Percentiles rank a stretch among this genome's conserved stretches.
Evolutionary conservation across 164 flowering plant species (phyloP).

Genomic region (Chimonanthus salicifolius): DNA sequence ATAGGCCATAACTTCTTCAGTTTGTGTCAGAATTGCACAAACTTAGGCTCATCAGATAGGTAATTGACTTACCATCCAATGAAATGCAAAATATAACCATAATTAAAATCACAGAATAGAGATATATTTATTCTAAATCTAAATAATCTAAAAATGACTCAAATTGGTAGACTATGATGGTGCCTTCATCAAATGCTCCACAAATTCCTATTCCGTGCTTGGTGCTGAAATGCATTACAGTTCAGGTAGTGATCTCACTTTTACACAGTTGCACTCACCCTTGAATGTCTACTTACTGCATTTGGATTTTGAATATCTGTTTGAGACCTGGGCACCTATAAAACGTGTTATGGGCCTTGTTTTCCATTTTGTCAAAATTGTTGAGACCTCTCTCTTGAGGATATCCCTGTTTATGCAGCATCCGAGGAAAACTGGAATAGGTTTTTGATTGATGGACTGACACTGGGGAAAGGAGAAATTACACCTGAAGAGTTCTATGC

Average conservation of each 20-base stretch:
- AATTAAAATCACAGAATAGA: too few relatives aligned
- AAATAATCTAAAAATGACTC: too few relatives aligned
- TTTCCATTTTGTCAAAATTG: background rate
- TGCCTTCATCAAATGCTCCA: background rate
- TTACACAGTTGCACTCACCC: background rate
- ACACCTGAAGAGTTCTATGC: conserved; percentile 60
- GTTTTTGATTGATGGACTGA: conserved; percentile 60
- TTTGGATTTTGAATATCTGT: background rate
- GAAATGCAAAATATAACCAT: too few relatives aligned
- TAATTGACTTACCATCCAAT: too few relatives aligned
- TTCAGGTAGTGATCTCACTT: background rate
- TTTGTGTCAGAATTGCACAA: too few relatives aligned
- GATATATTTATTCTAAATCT: too few relatives aligned
- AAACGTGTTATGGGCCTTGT: background rate
- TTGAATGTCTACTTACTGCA: background rate
- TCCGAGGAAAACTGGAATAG: conserved; percentile 81
- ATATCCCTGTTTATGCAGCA: conserved; percentile 36
- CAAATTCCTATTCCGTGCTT: background rate
- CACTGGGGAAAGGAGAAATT: conserved; percentile 66
- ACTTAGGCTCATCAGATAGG: too few relatives aligned
- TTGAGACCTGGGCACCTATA: background rate
- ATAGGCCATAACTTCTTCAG: too few relatives aligned
- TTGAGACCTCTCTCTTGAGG: background rate
- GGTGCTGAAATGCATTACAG: background rate
- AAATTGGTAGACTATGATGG: too few relatives aligned